Evolutionary conservation across 2,329 filamentous ascomycete genomes (phyloP), one percentile per base, ranked within the genome.

Genomic region (Fusarium sp.): DNA sequence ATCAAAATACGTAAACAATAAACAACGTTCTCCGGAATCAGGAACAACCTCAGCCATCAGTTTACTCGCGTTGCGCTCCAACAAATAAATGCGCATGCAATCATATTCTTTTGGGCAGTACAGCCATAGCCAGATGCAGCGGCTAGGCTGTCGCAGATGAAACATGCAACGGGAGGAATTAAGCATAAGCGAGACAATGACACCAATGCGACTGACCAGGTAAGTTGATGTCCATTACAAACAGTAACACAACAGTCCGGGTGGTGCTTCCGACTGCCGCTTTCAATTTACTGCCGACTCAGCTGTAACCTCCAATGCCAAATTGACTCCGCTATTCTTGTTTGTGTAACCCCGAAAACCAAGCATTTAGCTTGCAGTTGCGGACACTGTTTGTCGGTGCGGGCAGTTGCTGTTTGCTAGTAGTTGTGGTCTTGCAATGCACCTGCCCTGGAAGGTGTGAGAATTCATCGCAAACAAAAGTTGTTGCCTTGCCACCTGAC

Each of bases 31-130:
- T n/a, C 5, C 34, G 34, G 3, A n/a, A 37, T 7, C 9, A 20
- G 20, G n/a, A n/a, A n/a, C n/a, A n/a, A n/a, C n/a, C n/a, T 3
- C 0, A n/a, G 18, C 34, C 9, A 11, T 2, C 5, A 18, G 2
- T 1, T 37, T 18, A 16, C 5, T n/a, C 18, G 34, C 18, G 4
- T 18, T 34, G 9, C 0, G 2, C 16, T 2, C 4, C 5, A 34
- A 34, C 32, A 11, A 18, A 8, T 4, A 8, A 4, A 4, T 32
- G 7, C 7, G 16, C 32, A 34, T 34, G 8, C 4, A 18, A 8
- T 9, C 4, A 3, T 3, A 34, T 16, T 4, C 2, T 16, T 34
- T 5, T 18, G 5, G 32, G 9, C 16, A 10, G 32, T 18, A 16
- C 16, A 11, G 32, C 16, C 2, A 1, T 37, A 9, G 16, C 9